Percentiles rank a stretch among this genome's conserved stretches.
phyloP scores from a whole-genome alignment of 176 grass and related monocot species.

The Hyparrhenia diplandra region DNA sequence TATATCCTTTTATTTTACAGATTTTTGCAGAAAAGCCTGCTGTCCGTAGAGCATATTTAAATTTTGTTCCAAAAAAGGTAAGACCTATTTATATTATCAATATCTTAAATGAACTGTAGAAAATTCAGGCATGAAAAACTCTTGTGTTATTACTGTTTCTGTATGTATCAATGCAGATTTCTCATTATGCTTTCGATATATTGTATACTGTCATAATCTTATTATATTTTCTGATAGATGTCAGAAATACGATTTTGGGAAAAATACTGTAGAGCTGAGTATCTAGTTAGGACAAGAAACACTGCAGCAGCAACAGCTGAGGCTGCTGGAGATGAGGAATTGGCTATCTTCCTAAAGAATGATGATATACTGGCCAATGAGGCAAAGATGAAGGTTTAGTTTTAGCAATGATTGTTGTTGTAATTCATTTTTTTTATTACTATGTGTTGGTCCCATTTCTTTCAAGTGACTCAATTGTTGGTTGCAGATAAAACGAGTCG shows the following conservation, averaged over 20 bases:
- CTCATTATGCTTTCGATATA: neutral
- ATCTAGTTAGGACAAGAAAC: slow-evolving; percentile 90
- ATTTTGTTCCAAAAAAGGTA: slow-evolving; percentile 85
- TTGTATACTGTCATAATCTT: neutral
- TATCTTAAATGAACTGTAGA: slow-evolving; percentile 13
- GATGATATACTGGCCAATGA: slow-evolving; percentile 96
- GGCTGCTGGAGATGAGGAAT: slow-evolving; percentile 95
- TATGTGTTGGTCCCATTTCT: slow-evolving; percentile 6
- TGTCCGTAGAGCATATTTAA: slow-evolving; percentile 86
- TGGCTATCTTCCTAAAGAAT: slow-evolving; percentile 80
- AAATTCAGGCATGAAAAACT: neutral
- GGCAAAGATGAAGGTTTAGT: slow-evolving; percentile 61
- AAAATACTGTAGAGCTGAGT: slow-evolving; percentile 98
- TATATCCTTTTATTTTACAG: slow-evolving; percentile 46
- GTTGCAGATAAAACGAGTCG: slow-evolving; percentile 88
- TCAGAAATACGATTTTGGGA: slow-evolving; percentile 90
- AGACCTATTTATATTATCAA: slow-evolving; percentile 1
- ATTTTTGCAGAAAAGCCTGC: slow-evolving; percentile 99
- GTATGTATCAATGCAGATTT: neutral
- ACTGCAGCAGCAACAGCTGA: slow-evolving; percentile 72
- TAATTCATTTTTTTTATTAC: slow-evolving; percentile 17
- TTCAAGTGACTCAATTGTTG: slow-evolving; percentile 15
- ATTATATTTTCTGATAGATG: slow-evolving; percentile 46
- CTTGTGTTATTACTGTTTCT: slow-evolving; percentile 11
- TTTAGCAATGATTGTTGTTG: neutral